A percentile compares a stretch with the other conserved stretches of the same genome.
These are phyloP conservation scores for Ensete glaucum DNA, from an alignment of 176 grass and related monocot species.

Conservation along the genomic window DNA sequence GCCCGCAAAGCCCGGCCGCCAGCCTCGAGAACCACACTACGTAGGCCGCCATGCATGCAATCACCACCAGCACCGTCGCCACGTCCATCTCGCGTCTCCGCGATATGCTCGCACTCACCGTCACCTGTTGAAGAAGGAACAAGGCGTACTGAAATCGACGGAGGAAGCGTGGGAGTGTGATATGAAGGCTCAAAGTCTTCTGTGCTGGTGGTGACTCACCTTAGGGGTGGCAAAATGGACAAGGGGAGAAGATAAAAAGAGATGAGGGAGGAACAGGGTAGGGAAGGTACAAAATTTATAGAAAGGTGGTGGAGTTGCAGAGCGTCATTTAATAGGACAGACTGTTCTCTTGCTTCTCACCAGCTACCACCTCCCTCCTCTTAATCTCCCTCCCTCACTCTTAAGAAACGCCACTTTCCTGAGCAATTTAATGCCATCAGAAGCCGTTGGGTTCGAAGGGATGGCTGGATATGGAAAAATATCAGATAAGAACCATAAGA, in stretches of 20 bases:
- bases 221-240: too few relatives aligned
- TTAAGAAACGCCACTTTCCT: background rate
- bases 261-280: background rate
- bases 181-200: background rate
- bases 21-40: constrained; percentile 74
- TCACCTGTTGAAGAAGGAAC: background rate
- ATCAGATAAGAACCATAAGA: background rate
- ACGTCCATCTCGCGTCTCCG: constrained; percentile 31
- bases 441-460: constrained; percentile 31
- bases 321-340: constrained; percentile 39
- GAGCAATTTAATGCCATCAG: constrained; percentile 57
- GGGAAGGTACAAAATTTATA: constrained; percentile 5
- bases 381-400: background rate
- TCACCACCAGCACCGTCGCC: constrained; percentile 22
- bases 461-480: background rate
- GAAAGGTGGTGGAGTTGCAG: constrained; percentile 30
- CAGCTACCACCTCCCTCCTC: constrained; percentile 8
- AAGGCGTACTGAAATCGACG: background rate
- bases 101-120: background rate
- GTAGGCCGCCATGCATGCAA: constrained; percentile 37
- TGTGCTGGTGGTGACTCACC: background rate
- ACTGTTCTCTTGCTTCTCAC: background rate
- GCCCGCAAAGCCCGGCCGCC: constrained; percentile 42
- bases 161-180: background rate
- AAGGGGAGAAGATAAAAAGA: background rate